Base-by-base conservation (phyloP, 495 filamentous ascomycete genomes). In the Trichoderma virens region DNA sequence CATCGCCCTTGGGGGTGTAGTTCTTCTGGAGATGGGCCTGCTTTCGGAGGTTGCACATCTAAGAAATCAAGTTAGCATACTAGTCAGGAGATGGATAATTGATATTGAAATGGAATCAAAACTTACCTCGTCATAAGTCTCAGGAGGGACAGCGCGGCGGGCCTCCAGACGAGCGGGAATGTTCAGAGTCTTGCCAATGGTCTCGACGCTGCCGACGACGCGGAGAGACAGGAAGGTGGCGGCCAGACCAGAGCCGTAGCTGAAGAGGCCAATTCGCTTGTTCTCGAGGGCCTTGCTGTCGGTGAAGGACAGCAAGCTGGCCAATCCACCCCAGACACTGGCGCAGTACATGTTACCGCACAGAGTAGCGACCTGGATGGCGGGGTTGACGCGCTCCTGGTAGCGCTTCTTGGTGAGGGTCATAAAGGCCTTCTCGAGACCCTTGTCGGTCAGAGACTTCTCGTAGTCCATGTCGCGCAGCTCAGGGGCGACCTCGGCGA, bases 331-430 rank as follows among this genome's bases (percentile, higher is more conserved):
- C 80, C 92, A 98, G 68, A 98, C 90, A 73, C 91, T 96, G 60
- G 89, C 94, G 70, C 89, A 93, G 81, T 98, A 98, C 95, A 97
- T 98, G 84, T 98, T 98, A 76, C 94, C 95, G 77, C 92, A 97
- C 80, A 91, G 88, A 51, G 92, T 97, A 39, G 94, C 89, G 27
- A 95, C 89, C 73, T 95, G 81, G 72, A 94, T 89, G 71, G 82
- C 78, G 41, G 95, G 92, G 73, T 88, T 81, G 64, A 98, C 90
- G 75, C 92, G 90, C 76, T 92, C 86, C 68, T 87, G 85, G 80
- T 92, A 98, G 64, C 87, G 88, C 86, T 97, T 97, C 89, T 98
- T 98, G 72, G 91, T 87, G 66, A 98, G 85, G 60, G 72, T 87
- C 89, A 98, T 92, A 79, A 98, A 82, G 8, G 90, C 90, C 88